Conservation (phyloP, 768 basidiomycete species). For the Exsudoporus frostii region DNA sequence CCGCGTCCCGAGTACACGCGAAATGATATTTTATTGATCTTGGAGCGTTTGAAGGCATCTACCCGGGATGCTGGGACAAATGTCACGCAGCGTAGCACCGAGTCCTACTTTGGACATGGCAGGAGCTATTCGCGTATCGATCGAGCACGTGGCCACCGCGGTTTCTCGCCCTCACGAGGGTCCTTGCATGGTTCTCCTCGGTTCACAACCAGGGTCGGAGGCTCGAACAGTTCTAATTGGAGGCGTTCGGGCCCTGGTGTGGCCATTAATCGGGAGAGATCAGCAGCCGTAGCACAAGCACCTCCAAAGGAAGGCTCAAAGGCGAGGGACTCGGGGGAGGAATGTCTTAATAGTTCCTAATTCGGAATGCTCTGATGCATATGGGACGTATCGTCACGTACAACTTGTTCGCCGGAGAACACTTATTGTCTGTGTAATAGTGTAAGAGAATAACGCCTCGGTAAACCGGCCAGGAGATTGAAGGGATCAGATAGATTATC, state of each 20-base stretch:
- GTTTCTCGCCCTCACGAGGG: slow-evolving; percentile 9
- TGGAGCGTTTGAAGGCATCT: slow-evolving; percentile 44
- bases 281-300: slow-evolving; percentile 4
- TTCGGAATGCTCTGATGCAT: slow-evolving; percentile 12
- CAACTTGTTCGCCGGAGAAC: slow-evolving; percentile 13
- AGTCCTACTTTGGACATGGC: slow-evolving; percentile 6
- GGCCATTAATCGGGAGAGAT: slow-evolving; percentile 13
- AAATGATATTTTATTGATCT: slow-evolving; percentile 49
- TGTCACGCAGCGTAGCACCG: slow-evolving; percentile 3
- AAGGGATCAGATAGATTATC: slow-evolving; percentile 24
- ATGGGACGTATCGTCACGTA: slow-evolving; percentile 17
- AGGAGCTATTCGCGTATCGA: slow-evolving; percentile 8
- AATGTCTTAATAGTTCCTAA: slow-evolving; percentile 23
- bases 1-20: slow-evolving; percentile 46
- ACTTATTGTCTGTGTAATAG: slow-evolving; percentile 18
- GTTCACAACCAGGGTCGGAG: slow-evolving; percentile 16
- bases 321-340: slow-evolving; percentile 18
- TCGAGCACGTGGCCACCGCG: slow-evolving; percentile 22
- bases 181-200: slow-evolving; percentile 12
- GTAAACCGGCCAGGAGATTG: slow-evolving; percentile 26
- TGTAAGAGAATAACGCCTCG: slow-evolving; percentile 21
- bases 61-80: slow-evolving; percentile 15
- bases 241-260: slow-evolving; percentile 12
- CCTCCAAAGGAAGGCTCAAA: slow-evolving; percentile 27
- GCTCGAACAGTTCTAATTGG: slow-evolving; percentile 15